Evolutionary conservation across 1,139 yeast genomes (phyloP).

Genomic region (Zygoascus sp.): DNA sequence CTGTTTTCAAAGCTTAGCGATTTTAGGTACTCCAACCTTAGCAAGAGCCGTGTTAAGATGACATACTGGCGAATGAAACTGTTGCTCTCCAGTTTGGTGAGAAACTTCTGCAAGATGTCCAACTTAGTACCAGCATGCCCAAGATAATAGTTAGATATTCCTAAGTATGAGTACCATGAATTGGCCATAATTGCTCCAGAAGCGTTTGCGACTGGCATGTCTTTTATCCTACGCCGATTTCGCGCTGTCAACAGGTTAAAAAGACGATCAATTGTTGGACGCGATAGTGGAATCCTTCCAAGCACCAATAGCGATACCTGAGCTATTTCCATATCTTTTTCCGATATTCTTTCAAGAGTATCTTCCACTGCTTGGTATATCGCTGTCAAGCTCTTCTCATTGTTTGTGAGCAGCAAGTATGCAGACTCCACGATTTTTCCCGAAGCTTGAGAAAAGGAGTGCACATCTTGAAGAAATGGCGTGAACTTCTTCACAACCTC

Average conservation of each 20-base stretch:
- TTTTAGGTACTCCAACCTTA: slow-evolving; percentile 8
- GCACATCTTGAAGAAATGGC: slow-evolving; percentile 4
- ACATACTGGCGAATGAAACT: slow-evolving; percentile 13
- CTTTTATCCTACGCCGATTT: neutral
- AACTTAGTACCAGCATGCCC: slow-evolving; percentile 3
- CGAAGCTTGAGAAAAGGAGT: neutral
- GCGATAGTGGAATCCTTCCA: slow-evolving; percentile 8
- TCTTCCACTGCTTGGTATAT: slow-evolving; percentile 1
- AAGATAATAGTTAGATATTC: slow-evolving; percentile 1
- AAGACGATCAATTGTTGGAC: neutral
- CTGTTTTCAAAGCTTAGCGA: slow-evolving; percentile 1
- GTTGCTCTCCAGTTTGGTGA: neutral
- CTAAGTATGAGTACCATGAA: slow-evolving; percentile 8
- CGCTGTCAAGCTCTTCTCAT: neutral
- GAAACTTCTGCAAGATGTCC: slow-evolving; percentile 6
- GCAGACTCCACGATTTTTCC: slow-evolving; percentile 6
- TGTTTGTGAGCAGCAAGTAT: slow-evolving; percentile 2
- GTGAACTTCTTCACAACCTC: slow-evolving; percentile 6
- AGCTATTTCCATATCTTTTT: slow-evolving; percentile 5
- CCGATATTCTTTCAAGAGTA: neutral
- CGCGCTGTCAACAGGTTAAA: slow-evolving; percentile 1
- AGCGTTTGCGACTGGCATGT: slow-evolving; percentile 4
- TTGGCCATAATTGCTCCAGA: slow-evolving; percentile 12
- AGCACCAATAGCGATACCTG: slow-evolving; percentile 9
- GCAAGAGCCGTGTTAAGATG: slow-evolving; percentile 10